Conservation (phyloP, 192 early-diverging fungal species). For the Coemansia asiatica region DNA sequence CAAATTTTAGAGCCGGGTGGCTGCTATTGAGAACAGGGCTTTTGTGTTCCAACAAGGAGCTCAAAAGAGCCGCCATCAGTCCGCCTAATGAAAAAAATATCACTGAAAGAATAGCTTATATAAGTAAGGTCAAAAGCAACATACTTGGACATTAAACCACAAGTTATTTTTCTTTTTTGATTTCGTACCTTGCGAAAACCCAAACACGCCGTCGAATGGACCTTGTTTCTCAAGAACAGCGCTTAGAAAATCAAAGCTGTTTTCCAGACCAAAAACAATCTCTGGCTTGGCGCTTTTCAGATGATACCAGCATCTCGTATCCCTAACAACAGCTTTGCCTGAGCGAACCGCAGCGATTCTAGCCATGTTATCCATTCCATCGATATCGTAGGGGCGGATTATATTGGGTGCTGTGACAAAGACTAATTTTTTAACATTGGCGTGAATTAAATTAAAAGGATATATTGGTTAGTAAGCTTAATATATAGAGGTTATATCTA, state of each 20-base stretch:
- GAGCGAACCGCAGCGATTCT: constrained; percentile 15
- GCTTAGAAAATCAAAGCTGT: constrained; percentile 27
- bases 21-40: constrained; percentile 1
- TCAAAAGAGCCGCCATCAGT: constrained; percentile 42
- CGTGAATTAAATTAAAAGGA: no score
- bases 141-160: background rate
- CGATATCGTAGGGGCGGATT: constrained; percentile 38
- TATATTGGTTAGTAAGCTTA: no score
- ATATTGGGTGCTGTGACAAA: constrained; percentile 47
- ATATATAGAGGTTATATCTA: no score
- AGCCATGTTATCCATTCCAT: constrained; percentile 41
- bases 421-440: constrained; percentile 39
- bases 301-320: constrained; percentile 36
- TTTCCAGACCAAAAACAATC: constrained; percentile 24
- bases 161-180: background rate
- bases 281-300: constrained; percentile 39
- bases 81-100: constrained; percentile 32
- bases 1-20: constrained; percentile 39
- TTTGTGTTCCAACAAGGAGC: constrained; percentile 30
- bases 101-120: no score
- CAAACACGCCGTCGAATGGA: constrained; percentile 51
- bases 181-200: constrained; percentile 46
- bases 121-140: constrained; percentile 1
- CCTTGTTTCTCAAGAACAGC: constrained; percentile 32
- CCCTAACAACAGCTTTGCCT: constrained; percentile 23